Conservation (phyloP, 768 basidiomycete genomes). For the Serpula lacrymans region DNA sequence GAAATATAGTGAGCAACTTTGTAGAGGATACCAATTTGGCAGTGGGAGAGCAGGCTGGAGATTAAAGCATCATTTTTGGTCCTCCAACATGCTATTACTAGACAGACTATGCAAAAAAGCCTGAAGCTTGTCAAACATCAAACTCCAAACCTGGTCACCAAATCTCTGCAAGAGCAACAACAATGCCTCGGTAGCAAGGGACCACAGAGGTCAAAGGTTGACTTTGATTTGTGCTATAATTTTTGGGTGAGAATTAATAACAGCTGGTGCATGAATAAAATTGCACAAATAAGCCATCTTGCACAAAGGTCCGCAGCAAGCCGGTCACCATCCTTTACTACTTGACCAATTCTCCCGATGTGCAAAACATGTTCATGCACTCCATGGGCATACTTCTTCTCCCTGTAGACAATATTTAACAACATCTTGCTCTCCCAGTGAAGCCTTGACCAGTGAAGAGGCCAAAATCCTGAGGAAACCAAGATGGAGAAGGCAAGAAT, state of each 20-base stretch:
- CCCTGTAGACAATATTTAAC: constrained; percentile 62
- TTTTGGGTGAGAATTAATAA: constrained; percentile 1
- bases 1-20: constrained; percentile 67
- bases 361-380: constrained; percentile 74
- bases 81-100: constrained; percentile 10
- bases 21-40: constrained; percentile 75
- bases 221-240: constrained; percentile 77
- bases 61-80: constrained; percentile 42
- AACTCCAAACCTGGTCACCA: constrained; percentile 62
- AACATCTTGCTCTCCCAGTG: constrained; percentile 41
- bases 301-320: constrained; percentile 52
- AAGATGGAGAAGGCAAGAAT: constrained; percentile 58
- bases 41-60: constrained; percentile 60
- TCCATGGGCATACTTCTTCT: constrained; percentile 70
- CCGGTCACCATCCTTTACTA: constrained; percentile 44
- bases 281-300: constrained; percentile 62
- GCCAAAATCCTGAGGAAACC: constrained; percentile 55
- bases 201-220: constrained; percentile 82
- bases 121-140: constrained; percentile 58
- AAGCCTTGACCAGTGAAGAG: constrained; percentile 38
- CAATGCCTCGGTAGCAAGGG: constrained; percentile 63
- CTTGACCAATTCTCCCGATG: constrained; percentile 59
- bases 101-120: constrained; percentile 14
- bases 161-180: constrained; percentile 43
- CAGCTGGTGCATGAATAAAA: background rate